phyloP scores from a whole-genome alignment of 805 yeast species.

The Saccharomycopsis sp. region DNA sequence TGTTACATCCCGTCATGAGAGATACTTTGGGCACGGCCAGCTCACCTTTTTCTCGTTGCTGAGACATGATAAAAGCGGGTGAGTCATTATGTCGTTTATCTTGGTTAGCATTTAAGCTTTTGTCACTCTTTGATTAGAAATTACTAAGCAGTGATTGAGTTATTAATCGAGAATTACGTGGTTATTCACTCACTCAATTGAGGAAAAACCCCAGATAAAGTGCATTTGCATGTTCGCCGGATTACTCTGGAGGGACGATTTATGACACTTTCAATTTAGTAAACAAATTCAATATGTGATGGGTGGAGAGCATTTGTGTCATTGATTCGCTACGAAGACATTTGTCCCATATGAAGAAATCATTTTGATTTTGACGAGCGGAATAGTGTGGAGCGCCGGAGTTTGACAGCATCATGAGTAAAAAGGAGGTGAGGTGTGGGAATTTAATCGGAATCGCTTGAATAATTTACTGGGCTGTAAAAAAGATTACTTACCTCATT shows the following conservation, averaged over 20 bases:
- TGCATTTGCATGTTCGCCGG: background rate
- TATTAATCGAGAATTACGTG: background rate
- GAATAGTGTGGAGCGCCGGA: too few relatives aligned
- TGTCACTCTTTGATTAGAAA: background rate
- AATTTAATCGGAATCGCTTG: too few relatives aligned
- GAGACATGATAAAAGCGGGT: background rate
- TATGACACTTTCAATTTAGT: background rate
- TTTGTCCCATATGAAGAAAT: too few relatives aligned
- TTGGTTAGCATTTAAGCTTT: background rate
- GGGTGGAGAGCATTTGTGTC: background rate
- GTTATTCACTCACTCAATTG: background rate
- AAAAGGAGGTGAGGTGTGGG: too few relatives aligned
- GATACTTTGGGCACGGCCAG: background rate
- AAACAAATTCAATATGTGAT: too few relatives aligned
- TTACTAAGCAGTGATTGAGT: background rate
- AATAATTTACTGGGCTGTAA: too few relatives aligned
- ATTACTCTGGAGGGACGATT: too few relatives aligned
- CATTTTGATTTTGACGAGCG: too few relatives aligned
- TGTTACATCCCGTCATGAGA: background rate
- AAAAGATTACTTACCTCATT: too few relatives aligned
- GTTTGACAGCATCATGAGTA: too few relatives aligned
- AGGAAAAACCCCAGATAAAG: background rate
- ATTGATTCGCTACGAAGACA: too few relatives aligned
- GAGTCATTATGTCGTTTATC: background rate
- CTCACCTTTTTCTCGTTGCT: background rate